Evolutionary conservation across 169 alveolate species (phyloP).

Genomic region (Cyclospora cayetanensis): DNA sequence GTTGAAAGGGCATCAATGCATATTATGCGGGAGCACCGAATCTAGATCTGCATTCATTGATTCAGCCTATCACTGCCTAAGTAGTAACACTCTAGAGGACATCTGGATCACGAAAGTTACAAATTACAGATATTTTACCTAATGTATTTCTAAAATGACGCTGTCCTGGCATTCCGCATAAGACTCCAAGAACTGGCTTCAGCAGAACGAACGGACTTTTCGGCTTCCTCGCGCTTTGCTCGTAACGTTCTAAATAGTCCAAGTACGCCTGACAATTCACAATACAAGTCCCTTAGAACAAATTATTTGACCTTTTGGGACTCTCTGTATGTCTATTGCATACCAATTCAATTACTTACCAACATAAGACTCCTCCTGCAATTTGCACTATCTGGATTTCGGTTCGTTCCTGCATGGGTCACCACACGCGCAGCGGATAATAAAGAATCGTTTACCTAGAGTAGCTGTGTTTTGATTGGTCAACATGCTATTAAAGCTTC

Average conservation of each 20-base stretch:
- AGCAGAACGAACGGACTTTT: constrained; percentile 29
- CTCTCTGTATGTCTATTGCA: too few species aligned
- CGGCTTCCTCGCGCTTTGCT: not conserved
- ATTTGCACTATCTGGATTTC: constrained; percentile 4
- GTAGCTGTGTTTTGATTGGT: not conserved
- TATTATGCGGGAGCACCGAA: too few species aligned
- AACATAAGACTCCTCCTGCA: constrained; percentile 38
- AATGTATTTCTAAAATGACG: constrained; percentile 57
- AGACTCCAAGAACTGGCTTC: constrained; percentile 68
- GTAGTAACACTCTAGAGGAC: not conserved
- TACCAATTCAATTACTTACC: not conserved
- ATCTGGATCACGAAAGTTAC: too few species aligned
- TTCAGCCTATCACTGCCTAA: not conserved
- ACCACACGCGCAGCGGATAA: not conserved
- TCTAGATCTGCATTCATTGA: not conserved
- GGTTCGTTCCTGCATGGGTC: not conserved
- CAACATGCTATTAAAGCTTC: not conserved
- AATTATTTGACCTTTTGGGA: too few species aligned
- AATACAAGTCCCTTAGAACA: not conserved
- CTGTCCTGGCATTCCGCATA: constrained; percentile 72
- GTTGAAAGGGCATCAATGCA: too few species aligned
- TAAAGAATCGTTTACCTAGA: not conserved
- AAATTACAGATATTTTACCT: too few species aligned
- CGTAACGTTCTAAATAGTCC: constrained; percentile 60
- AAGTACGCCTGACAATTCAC: constrained; percentile 52